Base-by-base conservation (phyloP, 2,329 filamentous ascomycete genomes). In the Exophiala spinifera region DNA sequence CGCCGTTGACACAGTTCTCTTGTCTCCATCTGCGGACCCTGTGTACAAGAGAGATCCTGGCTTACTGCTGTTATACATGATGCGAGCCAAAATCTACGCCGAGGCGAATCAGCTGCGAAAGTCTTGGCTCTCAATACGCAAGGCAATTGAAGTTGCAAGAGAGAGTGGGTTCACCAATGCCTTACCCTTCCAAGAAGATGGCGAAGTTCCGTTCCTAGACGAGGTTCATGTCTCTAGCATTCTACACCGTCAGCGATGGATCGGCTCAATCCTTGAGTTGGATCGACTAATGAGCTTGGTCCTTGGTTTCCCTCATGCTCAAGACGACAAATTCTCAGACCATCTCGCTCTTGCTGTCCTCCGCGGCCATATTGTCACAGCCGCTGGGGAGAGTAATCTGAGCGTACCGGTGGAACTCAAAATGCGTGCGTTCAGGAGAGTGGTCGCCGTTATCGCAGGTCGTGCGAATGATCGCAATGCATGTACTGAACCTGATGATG, bases 61-160 rank as follows among this genome's bases (percentile, higher is more conserved):
- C 42, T 46, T 55, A 11, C 40, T 64, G 23, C 49, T 61, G 8
- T 49, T 62, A 4, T 45, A 56, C 17, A 59, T 64, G 57, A 55
- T 58, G 51, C 52, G 57, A 13, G 51, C 55, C 39, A 64, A 64
- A 34, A 60, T 61, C 31, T 59, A 56, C 43, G 58, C 57, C 15
- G 61, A 63, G 46, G 49, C 48, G 20, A 56, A 61, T 40, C 61
- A 63, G 40, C 49, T 63, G 10, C 55, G 60, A 17, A 63, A 63
- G 43, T 55, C 57, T 10, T 63, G 60, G 59, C 37, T 63, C n/a
- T 34, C 49, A 23, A 43, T 59, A 4, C 52, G 60, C 7, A 53
- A 46, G 36, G 60, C 51, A 20, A 56, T 61, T 20, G 43, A 53
- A 8, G 46, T 50, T 14, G 55, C 61, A 8, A 42, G 57, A 39